phyloP scores from a whole-genome alignment of 805 yeast species.

The Metschnikowia chrysomelidarum region DNA sequence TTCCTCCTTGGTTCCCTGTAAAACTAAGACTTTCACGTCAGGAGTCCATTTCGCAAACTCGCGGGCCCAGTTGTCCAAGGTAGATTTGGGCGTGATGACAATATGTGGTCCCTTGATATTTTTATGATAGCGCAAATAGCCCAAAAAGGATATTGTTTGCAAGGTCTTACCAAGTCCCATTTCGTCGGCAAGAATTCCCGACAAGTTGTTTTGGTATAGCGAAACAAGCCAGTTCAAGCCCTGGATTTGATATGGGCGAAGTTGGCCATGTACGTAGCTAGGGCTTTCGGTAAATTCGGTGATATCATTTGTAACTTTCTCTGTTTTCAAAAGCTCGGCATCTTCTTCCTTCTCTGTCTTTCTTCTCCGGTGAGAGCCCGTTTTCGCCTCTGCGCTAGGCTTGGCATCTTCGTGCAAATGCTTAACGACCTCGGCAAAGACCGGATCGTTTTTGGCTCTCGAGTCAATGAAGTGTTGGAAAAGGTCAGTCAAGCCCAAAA shows the following conservation, averaged over 20 bases:
- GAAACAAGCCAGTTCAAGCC: constrained; percentile 79
- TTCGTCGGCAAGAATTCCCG: constrained; percentile 81
- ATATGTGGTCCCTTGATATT: constrained; percentile 68
- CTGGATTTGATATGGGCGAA: constrained; percentile 75
- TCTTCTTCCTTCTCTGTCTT: constrained; percentile 79
- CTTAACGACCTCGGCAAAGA: constrained; percentile 51
- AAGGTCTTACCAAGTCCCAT: constrained; percentile 85
- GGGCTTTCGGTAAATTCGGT: constrained; percentile 54
- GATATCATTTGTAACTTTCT: constrained; percentile 28
- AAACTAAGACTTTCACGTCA: constrained; percentile 63
- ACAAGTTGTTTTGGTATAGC: constrained; percentile 61
- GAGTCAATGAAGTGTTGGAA: constrained; percentile 67
- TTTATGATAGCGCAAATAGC: constrained; percentile 63
- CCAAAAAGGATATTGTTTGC: constrained; percentile 75
- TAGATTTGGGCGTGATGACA: constrained; percentile 76
- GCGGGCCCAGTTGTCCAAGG: constrained; percentile 77
- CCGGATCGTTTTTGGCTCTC: constrained; percentile 61
- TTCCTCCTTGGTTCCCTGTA: constrained; percentile 74
- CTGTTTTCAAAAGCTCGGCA: constrained; percentile 67
- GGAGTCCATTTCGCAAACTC: constrained; percentile 81
- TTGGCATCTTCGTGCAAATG: constrained; percentile 25
- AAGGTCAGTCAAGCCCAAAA: constrained; percentile 61
- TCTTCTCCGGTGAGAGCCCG: constrained; percentile 48
- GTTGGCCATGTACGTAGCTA: constrained; percentile 50
- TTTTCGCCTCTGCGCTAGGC: constrained; percentile 8